Evolutionary conservation across 805 yeast genomes (phyloP), one percentile per base, ranked within the genome.

Genomic region (Cyberlindnera euphorbiae): DNA sequence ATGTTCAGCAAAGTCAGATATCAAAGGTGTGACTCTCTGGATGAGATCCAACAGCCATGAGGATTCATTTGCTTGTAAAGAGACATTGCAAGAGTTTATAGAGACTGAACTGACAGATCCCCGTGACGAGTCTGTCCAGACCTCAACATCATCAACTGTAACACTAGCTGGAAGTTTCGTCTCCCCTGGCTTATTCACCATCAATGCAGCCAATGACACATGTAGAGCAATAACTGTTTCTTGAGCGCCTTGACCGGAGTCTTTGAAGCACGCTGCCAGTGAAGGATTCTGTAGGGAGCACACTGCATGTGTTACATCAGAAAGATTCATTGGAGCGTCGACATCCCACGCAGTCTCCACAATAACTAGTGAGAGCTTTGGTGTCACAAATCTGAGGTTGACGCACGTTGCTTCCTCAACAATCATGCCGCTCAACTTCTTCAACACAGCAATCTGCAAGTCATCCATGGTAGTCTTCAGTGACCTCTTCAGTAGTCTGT

Each of bases 381-480:
- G 82, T 4, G 74, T 47, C 1, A 71, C 67, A 7, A 80, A 38
- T 22, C 81, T 61, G 9, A 73, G 11, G 39, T 71, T 77, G 17
- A 53, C 50, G 6, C 68, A 63, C n/a, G 55, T 46, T 1, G 67
- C 59, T 1, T 57, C 44, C 2, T 62, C 58, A 5, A 47, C 37
- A 30, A 69, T 49, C 16, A 60, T 53, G 7, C 33, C 34, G 17
- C 64, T 59, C 17, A 84, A 55, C 8, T 62, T 59, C 23, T 59
- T 56, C 10, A 84, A 65, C 3, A 82, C 72, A 8, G 75, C 73
- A 13, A 74, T 55, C 41, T 89, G 94, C 12, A 87, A 58, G 13
- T 56, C 55, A 55, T 89, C 96, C 47, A 88, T 60, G 5, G 77
- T 63, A 10, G 67, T 63, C 8, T 67, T 69, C 23, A 77, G 52